Evolutionary conservation across 768 basidiomycete species (phyloP), one percentile per base, ranked within the genome.

Genomic region (Cubamyces lactineus): DNA sequence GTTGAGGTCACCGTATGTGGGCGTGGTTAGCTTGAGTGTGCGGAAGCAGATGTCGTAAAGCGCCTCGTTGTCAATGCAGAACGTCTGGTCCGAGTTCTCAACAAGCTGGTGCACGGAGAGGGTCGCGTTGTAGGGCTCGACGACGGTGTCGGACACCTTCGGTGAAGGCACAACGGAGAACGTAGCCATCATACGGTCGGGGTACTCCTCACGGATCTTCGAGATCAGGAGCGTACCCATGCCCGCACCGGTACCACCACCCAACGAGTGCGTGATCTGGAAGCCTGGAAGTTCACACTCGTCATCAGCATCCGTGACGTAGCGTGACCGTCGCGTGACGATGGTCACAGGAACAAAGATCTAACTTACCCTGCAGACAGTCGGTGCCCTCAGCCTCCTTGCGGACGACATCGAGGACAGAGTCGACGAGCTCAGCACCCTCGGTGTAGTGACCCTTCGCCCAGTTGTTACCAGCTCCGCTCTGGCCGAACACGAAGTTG

Each of bases 31-130:
- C 81, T 99, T 98, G 74, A 99, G 85, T 30, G 97, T 98, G 73
- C 94, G 86, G 87, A 97, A 95, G 79, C 96, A 98, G 73, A 99
- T 99, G 73, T 98, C 97, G 79, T 98, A 97, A 58, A 99, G 88
- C 28, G 96, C 97, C 77, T 98, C 96, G 76, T 98, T 98, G 75
- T 98, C 96, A 75, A 99, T 98, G 78, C 96, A 98, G 92, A 98
- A 98, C 17, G 97, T 98, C 80, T 97, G 95, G 73, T 98, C 96
- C 39, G 96, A 98, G 85, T 98, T 98, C 79, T 98, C 97, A 54
- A 98, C 97, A 45, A 98, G 87, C 79, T 98, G 97, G 76, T 98
- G 96, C 12, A 98, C 94, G 54, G 94, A 97, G 55, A 98, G 91
- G 4, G 95, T 97, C 38, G 96, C 97, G 76, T 98, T 98, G 85